Evolutionary conservation across 75 land plant genomes (phyloP).

Genomic region (Sequoiadendron giganteum): DNA sequence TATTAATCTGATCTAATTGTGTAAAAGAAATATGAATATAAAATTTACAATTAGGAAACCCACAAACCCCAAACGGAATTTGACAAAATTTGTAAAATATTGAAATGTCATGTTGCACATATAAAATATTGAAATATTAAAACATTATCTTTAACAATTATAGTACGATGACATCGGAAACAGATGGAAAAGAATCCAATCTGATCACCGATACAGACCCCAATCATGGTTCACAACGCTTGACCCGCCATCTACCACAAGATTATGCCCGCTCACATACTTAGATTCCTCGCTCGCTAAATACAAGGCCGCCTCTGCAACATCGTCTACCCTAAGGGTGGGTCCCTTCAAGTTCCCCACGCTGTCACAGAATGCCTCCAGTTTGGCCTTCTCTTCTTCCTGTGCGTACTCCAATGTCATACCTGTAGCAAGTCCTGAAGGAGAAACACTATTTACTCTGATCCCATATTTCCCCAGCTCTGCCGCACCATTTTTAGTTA

Average conservation of each 20-base stretch:
- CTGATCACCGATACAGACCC: neutral
- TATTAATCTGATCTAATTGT: too few relatives aligned
- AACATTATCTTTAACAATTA: too few relatives aligned
- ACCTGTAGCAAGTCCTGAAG: slow-evolving; percentile 4
- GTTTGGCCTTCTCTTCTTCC: neutral
- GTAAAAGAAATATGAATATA: too few relatives aligned
- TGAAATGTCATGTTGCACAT: too few relatives aligned
- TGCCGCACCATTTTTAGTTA: slow-evolving; percentile 31
- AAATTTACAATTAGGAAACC: too few relatives aligned
- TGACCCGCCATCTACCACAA: slow-evolving; percentile 1
- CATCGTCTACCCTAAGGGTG: neutral
- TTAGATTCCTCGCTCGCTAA: neutral
- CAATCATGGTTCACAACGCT: neutral
- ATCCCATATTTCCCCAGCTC: slow-evolving; percentile 54
- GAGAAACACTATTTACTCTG: slow-evolving; percentile 61
- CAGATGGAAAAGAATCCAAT: neutral
- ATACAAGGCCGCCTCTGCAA: slow-evolving; percentile 10
- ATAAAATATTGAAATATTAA: too few relatives aligned
- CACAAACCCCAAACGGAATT: too few relatives aligned
- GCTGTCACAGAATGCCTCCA: neutral
- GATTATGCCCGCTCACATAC: slow-evolving; percentile 12
- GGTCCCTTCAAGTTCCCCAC: neutral
- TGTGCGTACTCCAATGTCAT: neutral
- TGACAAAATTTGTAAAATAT: too few relatives aligned
- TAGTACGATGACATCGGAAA: too few relatives aligned